phyloP scores from a whole-genome alignment of 2,329 filamentous ascomycete genomes.

The Aspergillus persii region DNA sequence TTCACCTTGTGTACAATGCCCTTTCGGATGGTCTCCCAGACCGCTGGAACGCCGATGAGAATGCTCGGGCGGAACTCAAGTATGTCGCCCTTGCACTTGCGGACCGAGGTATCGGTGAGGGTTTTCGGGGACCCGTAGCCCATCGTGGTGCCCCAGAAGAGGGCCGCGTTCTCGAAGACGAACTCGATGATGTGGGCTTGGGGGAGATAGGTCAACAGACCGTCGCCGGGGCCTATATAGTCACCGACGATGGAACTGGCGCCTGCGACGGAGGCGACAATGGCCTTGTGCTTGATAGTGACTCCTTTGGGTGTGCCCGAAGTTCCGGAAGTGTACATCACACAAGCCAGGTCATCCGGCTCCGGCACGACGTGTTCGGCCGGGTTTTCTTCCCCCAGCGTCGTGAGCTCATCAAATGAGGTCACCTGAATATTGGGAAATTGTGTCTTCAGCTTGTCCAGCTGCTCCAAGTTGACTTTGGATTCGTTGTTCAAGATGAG shows the following conservation, averaged over 20 bases:
- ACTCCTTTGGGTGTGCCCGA: slow-evolving; percentile 89
- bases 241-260: slow-evolving; percentile 74
- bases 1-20: slow-evolving; percentile 81
- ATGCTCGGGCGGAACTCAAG: slow-evolving; percentile 85
- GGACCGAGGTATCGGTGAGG: slow-evolving; percentile 78
- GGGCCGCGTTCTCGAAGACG: slow-evolving; percentile 84
- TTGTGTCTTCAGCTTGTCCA: slow-evolving; percentile 54
- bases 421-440: slow-evolving; percentile 53
- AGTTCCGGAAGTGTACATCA: slow-evolving; percentile 81
- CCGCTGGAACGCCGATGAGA: slow-evolving; percentile 89
- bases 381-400: slow-evolving; percentile 62
- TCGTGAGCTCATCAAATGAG: slow-evolving; percentile 56
- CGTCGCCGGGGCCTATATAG: slow-evolving; percentile 73
- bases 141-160: slow-evolving; percentile 87
- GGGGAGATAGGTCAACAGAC: slow-evolving; percentile 84
- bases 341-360: slow-evolving; percentile 76
- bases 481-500: slow-evolving; percentile 59
- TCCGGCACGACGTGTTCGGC: slow-evolving; percentile 70
- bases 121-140: slow-evolving; percentile 94
- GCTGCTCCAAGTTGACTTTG: slow-evolving; percentile 51
- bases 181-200: slow-evolving; percentile 96
- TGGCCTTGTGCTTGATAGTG: slow-evolving; percentile 73
- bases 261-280: slow-evolving; percentile 80
- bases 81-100: slow-evolving; percentile 91
- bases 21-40: slow-evolving; percentile 98